Base-by-base conservation (phyloP, 2,329 filamentous ascomycete genomes). In the Diaporthe eres region DNA sequence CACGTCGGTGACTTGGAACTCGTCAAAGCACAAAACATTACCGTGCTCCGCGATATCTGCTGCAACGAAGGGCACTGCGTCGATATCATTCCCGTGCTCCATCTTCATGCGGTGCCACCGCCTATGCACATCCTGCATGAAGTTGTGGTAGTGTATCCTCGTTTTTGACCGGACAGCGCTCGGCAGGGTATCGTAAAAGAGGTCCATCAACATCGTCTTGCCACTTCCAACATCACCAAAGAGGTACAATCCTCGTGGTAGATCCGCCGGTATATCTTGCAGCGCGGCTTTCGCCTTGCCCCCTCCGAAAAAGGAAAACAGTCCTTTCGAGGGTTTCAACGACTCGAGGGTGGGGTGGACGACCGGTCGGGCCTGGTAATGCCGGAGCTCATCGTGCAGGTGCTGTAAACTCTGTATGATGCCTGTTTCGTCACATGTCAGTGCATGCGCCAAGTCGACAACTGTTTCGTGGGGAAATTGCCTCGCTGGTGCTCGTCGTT, bases 151-250 rank as follows among this genome's bases (percentile, higher is more conserved):
- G 87, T 99, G 97, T 81, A 99, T 98, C 65, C 97, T 90, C 63
- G 93, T 97, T 87, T 98, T 98, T 44, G 92, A 91, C 75, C 88
- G 90, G 78, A 98, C 95, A 76, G 93, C 93, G 22, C 87, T 83
- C 0, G 97, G 97, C 31, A 98, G 87, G 0, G 96, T 98, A 78
- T 98, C 96, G 86, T 96, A 98, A 84, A 98, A 98, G 68, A 99
- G 88, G 83, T 99, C 96, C 97, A 99, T 99, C 82, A 99, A 88
- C 97, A 99, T 99, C 3, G 97, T 99, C 89, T 99, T 99, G 77
- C 97, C 97, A 81, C 95, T 97, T 55, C 97, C 97, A 2, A 99
- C 97, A 83, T 99, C 97, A 75, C 97, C 97, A 81, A 94, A 98
- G 84, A 99, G 93, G 84, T 99, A 99, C 44, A 99, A 86, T 0